Evolutionary conservation across 768 basidiomycete species (phyloP).

Genomic region (Plicaturopsis crispa): DNA sequence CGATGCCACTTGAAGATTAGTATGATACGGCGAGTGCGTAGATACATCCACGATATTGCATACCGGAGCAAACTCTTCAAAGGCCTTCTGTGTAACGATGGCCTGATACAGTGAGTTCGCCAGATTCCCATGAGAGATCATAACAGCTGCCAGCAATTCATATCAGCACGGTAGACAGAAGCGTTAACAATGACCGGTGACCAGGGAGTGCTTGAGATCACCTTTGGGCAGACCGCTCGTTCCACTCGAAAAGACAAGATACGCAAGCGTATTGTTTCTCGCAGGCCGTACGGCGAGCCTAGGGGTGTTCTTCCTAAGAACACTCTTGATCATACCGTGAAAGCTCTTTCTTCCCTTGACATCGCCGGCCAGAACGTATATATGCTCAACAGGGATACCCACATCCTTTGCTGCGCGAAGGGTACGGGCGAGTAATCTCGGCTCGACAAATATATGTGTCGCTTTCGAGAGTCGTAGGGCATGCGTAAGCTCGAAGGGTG

Average conservation of each 20-base stretch:
- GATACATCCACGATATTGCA: no score
- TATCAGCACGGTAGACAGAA: not conserved
- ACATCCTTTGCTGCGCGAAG: conserved; percentile 12
- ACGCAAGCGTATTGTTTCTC: conserved; percentile 47
- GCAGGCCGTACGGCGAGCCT: conserved; percentile 24
- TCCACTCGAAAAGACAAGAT: conserved; percentile 71
- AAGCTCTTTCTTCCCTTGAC: conserved; percentile 23
- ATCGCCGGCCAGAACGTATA: conserved; percentile 30
- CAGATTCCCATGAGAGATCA: conserved; percentile 66
- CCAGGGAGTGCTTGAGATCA: no score
- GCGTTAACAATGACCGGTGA: no score
- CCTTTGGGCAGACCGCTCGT: conserved; percentile 76
- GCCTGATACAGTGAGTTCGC: conserved; percentile 35
- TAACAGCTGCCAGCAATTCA: conserved; percentile 43
- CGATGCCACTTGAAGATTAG: no score
- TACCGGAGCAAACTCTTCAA: conserved; percentile 30
- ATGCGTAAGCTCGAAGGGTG: conserved; percentile 33
- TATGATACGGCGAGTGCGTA: no score
- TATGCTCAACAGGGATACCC: conserved; percentile 22
- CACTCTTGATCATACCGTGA: conserved; percentile 20
- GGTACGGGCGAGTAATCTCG: conserved; percentile 25
- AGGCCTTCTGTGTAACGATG: conserved; percentile 19
- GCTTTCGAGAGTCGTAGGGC: conserved; percentile 26
- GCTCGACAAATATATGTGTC: conserved; percentile 34
- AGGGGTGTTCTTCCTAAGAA: conserved; percentile 16